A percentile compares a stretch with the other conserved stretches of the same genome.
phyloP scores from a whole-genome alignment of 179 eudicot genomes.

The Sideroxylon spinosum region DNA sequence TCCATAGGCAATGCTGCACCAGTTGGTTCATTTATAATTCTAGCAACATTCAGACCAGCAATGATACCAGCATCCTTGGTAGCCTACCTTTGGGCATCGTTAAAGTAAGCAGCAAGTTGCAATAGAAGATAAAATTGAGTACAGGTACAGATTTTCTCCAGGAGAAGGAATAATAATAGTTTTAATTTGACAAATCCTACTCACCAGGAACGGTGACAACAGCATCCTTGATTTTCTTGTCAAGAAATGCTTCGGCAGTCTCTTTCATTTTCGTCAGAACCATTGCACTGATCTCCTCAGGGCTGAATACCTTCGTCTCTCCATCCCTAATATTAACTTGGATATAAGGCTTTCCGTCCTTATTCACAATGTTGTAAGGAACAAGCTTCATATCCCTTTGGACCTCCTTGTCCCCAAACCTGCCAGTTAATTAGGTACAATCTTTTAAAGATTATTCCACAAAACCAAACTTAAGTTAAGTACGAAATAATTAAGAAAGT shows the following conservation, averaged over 20 bases:
- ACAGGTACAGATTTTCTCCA: too few relatives aligned
- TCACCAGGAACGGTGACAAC: slow-evolving; percentile 46
- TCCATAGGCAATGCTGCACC: slow-evolving; percentile 49
- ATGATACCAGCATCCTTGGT: slow-evolving; percentile 33
- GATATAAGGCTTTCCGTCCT: slow-evolving; percentile 42
- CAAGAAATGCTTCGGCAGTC: slow-evolving; percentile 38
- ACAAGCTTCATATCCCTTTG: slow-evolving; percentile 42
- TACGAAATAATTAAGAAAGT: not conserved
- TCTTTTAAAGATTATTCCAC: not conserved
- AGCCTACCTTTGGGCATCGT: slow-evolving; percentile 43
- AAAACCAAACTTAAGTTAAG: not conserved
- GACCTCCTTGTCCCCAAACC: slow-evolving; percentile 47
- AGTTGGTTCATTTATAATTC: slow-evolving; percentile 35
- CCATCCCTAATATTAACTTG: slow-evolving; percentile 36
- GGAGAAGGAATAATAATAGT: too few relatives aligned
- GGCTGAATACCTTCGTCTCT: slow-evolving; percentile 37
- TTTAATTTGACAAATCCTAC: too few relatives aligned
- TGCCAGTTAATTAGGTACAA: not conserved
- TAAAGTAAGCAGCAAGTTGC: slow-evolving; percentile 34
- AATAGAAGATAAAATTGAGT: not conserved
- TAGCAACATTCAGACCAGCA: slow-evolving; percentile 29
- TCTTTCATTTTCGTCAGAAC: slow-evolving; percentile 32
- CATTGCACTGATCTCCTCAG: slow-evolving; percentile 37
- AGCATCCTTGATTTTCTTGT: slow-evolving; percentile 37
- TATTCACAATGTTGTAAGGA: slow-evolving; percentile 31